These are phyloP conservation scores for Candida neerlandica DNA, from an alignment of 1,139 yeast genomes.

Conservation along the genomic window DNA sequence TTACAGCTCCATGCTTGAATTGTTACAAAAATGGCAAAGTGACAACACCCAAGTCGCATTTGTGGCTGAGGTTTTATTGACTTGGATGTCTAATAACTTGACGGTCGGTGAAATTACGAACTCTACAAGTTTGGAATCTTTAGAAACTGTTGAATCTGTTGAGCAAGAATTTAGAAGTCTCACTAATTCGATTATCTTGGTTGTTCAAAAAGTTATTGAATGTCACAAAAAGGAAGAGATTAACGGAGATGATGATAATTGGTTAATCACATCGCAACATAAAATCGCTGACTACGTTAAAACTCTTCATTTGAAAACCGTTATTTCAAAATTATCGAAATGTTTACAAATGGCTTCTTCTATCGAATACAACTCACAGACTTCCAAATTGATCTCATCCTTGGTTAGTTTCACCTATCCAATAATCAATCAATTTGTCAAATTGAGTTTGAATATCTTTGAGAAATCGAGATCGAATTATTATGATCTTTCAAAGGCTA, in stretches of 20 bases:
- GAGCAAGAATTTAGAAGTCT: conserved; percentile 54
- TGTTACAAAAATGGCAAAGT: conserved; percentile 32
- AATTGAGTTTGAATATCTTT: conserved; percentile 44
- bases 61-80: conserved; percentile 46
- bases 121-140: conserved; percentile 24
- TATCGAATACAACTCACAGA: conserved; percentile 36
- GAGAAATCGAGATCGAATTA: conserved; percentile 49
- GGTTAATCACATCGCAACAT: conserved; percentile 59
- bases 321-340: conserved; percentile 24
- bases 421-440: conserved; percentile 53
- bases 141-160: conserved; percentile 35
- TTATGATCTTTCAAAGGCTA: conserved; percentile 57
- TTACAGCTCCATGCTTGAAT: conserved; percentile 20
- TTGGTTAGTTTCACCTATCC: conserved; percentile 60
- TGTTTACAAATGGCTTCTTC: conserved; percentile 22
- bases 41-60: conserved; percentile 36
- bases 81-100: conserved; percentile 35
- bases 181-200: conserved; percentile 63
- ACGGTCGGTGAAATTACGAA: conserved; percentile 23
- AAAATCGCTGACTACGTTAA: conserved; percentile 37
- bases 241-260: conserved; percentile 58
- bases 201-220: conserved; percentile 60
- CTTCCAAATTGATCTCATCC: conserved; percentile 44
- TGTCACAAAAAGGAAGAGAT: conserved; percentile 32
- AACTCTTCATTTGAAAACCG: conserved; percentile 31